These are phyloP conservation scores for Leccinum pellstonianum DNA, from an alignment of 768 basidiomycete species.

Conservation along the genomic window DNA sequence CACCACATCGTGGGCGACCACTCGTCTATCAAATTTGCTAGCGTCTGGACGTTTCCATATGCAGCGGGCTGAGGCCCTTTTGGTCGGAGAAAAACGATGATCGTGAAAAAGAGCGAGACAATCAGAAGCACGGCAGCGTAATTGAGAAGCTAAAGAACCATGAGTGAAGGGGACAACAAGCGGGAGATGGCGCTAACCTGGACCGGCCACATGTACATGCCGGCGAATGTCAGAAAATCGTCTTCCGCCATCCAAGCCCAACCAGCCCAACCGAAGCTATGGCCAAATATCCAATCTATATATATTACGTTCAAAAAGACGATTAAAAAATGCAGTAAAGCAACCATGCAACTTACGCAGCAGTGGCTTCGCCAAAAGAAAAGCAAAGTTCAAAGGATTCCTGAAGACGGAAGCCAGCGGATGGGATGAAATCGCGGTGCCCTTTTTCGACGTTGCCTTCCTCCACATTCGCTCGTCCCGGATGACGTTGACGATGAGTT, in stretches of 20 bases:
- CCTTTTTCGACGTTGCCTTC: conserved; percentile 19
- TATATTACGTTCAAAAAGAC: not conserved
- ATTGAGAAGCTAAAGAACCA: conserved; percentile 25
- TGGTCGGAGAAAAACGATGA: conserved; percentile 14
- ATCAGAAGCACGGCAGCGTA: conserved; percentile 21
- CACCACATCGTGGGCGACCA: conserved; percentile 35
- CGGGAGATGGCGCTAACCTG: conserved; percentile 17
- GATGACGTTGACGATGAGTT: conserved; percentile 30
- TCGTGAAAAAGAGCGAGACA: conserved; percentile 19
- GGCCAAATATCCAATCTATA: conserved; percentile 35
- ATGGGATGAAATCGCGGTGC: conserved; percentile 15
- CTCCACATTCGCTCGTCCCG: conserved; percentile 31
- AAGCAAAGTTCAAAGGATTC: conserved; percentile 16
- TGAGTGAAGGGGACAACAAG: not conserved
- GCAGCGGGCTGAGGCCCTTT: conserved; percentile 30
- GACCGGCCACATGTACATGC: conserved; percentile 26
- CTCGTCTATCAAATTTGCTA: conserved; percentile 36
- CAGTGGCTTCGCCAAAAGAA: conserved; percentile 25
- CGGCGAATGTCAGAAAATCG: conserved; percentile 11
- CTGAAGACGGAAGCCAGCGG: conserved; percentile 25
- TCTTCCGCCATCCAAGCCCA: conserved; percentile 21
- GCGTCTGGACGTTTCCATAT: conserved; percentile 36
- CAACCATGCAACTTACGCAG: conserved; percentile 21
- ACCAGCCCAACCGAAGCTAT: too few species aligned
- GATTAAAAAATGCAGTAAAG: not conserved